A percentile compares a stretch with the other conserved stretches of the same genome.
Evolutionary conservation across 2,329 filamentous ascomycete genomes (phyloP).

Genomic region (Epichloe sp.): DNA sequence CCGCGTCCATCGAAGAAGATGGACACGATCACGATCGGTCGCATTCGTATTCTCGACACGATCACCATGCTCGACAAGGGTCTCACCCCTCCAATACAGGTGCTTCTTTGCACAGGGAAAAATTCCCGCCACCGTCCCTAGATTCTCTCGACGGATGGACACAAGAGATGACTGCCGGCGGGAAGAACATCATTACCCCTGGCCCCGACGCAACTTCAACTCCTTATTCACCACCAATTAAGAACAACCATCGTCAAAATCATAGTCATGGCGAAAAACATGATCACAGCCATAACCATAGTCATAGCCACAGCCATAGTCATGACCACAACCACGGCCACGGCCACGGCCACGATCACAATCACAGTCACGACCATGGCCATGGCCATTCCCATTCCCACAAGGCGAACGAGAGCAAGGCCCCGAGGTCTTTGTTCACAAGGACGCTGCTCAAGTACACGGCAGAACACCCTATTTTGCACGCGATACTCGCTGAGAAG

Average conservation of each 20-base stretch:
- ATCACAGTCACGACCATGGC: slow-evolving; percentile 15
- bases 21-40: slow-evolving; percentile 15
- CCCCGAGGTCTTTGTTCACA: slow-evolving; percentile 55
- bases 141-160: slow-evolving; percentile 27
- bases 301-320: slow-evolving; percentile 12
- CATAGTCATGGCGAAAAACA: neutral
- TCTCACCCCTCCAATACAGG: slow-evolving; percentile 20
- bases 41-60: slow-evolving; percentile 15
- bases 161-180: slow-evolving; percentile 26
- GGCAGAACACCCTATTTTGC: slow-evolving; percentile 60
- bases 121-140: slow-evolving; percentile 18
- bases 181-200: slow-evolving; percentile 25
- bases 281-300: slow-evolving; percentile 16
- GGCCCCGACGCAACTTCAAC: slow-evolving; percentile 15
- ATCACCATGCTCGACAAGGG: slow-evolving; percentile 17
- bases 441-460: slow-evolving; percentile 57
- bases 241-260: slow-evolving; percentile 12
- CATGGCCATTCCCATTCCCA: slow-evolving; percentile 15
- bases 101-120: slow-evolving; percentile 16
- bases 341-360: slow-evolving; percentile 11
- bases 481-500: slow-evolving; percentile 78
- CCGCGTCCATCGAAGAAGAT: slow-evolving; percentile 19
- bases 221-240: slow-evolving; percentile 13
- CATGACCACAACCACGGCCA: slow-evolving; percentile 10
- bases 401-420: slow-evolving; percentile 23